These are phyloP conservation scores for Croton laevigatus DNA, from an alignment of 441 rosid species.

Conservation along the genomic window DNA sequence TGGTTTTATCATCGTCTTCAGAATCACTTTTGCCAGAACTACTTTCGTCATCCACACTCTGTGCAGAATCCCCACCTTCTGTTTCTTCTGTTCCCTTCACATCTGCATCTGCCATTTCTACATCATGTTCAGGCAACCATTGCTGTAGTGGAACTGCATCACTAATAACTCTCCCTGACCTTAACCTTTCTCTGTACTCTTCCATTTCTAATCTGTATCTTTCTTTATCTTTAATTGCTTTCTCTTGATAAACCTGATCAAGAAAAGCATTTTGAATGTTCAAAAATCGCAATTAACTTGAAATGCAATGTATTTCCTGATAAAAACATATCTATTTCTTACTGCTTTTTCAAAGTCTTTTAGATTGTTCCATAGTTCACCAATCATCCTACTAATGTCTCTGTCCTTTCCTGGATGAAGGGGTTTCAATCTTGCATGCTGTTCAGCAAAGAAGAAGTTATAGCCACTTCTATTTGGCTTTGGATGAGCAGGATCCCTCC, in stretches of 20 bases:
- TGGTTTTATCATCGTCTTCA: slow-evolving; percentile 44
- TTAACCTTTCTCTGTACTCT: slow-evolving; percentile 65
- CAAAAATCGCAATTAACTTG: neutral
- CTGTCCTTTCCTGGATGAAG: slow-evolving; percentile 91
- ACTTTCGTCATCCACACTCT: slow-evolving; percentile 38
- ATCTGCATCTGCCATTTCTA: slow-evolving; percentile 46
- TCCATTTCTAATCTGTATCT: slow-evolving; percentile 88
- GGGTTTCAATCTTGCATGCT: slow-evolving; percentile 83
- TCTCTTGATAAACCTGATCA: slow-evolving; percentile 74
- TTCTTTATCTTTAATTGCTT: slow-evolving; percentile 82
- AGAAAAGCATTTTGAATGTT: slow-evolving; percentile 11
- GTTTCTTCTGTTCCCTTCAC: slow-evolving; percentile 42
- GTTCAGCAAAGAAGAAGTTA: slow-evolving; percentile 94
- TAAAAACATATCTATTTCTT: slow-evolving; percentile 16
- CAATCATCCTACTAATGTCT: slow-evolving; percentile 92
- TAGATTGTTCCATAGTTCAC: slow-evolving; percentile 88
- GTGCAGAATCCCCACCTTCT: slow-evolving; percentile 52
- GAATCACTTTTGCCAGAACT: slow-evolving; percentile 48
- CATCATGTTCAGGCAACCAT: slow-evolving; percentile 51
- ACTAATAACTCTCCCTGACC: slow-evolving; percentile 52
- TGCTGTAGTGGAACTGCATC: slow-evolving; percentile 75
- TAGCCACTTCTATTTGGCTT: slow-evolving; percentile 93
- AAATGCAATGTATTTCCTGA: neutral
- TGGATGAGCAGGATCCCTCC: slow-evolving; percentile 92
- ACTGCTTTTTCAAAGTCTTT: slow-evolving; percentile 60